Percentiles rank a stretch among this genome's conserved stretches.
Conservation (phyloP, 1,284 basidiomycete species). For the Pulveroboletus sp. region DNA sequence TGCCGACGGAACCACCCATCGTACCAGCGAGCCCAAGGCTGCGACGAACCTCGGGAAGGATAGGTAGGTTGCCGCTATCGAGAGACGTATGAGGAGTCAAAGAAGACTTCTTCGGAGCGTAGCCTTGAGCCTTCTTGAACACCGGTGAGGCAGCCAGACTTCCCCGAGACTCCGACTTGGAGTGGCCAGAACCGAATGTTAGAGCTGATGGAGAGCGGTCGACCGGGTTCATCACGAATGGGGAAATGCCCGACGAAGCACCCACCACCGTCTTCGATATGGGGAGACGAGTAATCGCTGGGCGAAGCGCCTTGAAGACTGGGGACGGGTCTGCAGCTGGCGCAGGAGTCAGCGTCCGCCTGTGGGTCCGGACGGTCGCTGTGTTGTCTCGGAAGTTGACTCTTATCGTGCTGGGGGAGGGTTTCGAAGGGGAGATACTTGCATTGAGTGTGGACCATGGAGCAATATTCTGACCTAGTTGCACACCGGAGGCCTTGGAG, state of each 20-base stretch:
- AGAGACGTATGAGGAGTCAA: conserved; percentile 27
- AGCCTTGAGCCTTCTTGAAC: conserved; percentile 46
- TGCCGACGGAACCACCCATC: conserved; percentile 57
- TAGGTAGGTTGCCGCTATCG: conserved; percentile 36
- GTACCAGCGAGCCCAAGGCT: conserved; percentile 64
- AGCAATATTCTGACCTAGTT: conserved; percentile 60
- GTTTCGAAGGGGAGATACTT: conserved; percentile 48
- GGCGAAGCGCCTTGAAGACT: conserved; percentile 60
- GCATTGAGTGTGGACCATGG: conserved; percentile 60
- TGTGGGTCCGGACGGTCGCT: conserved; percentile 43
- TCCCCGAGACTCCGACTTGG: conserved; percentile 35
- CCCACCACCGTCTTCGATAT: conserved; percentile 16
- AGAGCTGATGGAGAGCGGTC: conserved; percentile 43
- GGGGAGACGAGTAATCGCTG: conserved; percentile 40
- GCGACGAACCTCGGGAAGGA: conserved; percentile 52
- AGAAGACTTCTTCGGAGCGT: conserved; percentile 42
- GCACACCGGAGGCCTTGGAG: conserved; percentile 27
- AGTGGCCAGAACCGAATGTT: conserved; percentile 52
- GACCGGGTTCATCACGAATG: conserved; percentile 8
- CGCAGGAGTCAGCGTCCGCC: conserved; percentile 53
- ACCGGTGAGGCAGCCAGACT: conserved; percentile 45
- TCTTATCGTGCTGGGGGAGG: conserved; percentile 22
- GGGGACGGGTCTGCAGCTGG: conserved; percentile 51
- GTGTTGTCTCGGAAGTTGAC: conserved; percentile 7
- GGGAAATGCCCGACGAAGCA: conserved; percentile 12